Conservation (phyloP, 768 basidiomycete species). For the Suillus spraguei region DNA sequence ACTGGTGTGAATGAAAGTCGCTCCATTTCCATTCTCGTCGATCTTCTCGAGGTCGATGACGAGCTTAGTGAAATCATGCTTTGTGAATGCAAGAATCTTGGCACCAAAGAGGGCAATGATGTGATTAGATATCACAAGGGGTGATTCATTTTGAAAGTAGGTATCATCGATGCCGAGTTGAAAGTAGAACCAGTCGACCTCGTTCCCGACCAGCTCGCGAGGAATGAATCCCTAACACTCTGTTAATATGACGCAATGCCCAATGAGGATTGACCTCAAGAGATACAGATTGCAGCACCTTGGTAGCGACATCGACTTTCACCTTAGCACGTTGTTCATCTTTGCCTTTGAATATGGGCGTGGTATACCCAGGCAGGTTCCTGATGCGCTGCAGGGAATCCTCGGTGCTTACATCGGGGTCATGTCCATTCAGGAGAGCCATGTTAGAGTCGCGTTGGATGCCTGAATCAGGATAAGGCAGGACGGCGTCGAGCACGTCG, state of each 20-base stretch:
- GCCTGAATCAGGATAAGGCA: neutral
- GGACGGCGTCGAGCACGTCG: slow-evolving; percentile 13
- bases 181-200: slow-evolving; percentile 97
- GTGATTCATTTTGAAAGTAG: slow-evolving; percentile 82
- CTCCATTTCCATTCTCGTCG: slow-evolving; percentile 76
- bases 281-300: slow-evolving; percentile 43
- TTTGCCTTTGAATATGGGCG: slow-evolving; percentile 90
- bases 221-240: slow-evolving; percentile 85
- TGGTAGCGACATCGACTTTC: slow-evolving; percentile 71
- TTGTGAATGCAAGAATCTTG: slow-evolving; percentile 91
- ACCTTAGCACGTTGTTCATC: slow-evolving; percentile 84
- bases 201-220: slow-evolving; percentile 79
- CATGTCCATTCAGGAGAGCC: slow-evolving; percentile 18
- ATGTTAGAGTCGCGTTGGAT: slow-evolving; percentile 6
- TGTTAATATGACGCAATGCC: slow-evolving; percentile 11
- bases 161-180: slow-evolving; percentile 89
- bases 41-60: slow-evolving; percentile 96
- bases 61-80: slow-evolving; percentile 86
- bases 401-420: slow-evolving; percentile 41
- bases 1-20: slow-evolving; percentile 95
- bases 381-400: slow-evolving; percentile 61
- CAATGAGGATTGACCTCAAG: neutral
- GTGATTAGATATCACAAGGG: slow-evolving; percentile 74
- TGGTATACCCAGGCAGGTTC: slow-evolving; percentile 87
- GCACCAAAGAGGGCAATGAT: slow-evolving; percentile 95